These are phyloP conservation scores for Omphalea diandra DNA, from an alignment of 441 rosid genomes.

Conservation along the genomic window DNA sequence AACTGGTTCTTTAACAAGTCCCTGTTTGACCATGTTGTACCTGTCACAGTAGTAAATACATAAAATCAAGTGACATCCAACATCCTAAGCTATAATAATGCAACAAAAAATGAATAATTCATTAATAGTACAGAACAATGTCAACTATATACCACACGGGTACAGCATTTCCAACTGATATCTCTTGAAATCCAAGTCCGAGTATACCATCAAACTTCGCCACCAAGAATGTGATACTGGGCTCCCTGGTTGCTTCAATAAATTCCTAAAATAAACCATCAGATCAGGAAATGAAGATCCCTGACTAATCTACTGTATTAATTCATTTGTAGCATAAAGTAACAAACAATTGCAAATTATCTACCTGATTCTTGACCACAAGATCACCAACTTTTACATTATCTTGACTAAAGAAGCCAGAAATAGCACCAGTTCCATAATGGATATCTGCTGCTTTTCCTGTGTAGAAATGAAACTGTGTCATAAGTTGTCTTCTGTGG, in stretches of 20 bases:
- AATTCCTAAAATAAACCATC: slow-evolving; percentile 49
- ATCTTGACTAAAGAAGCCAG: slow-evolving; percentile 79
- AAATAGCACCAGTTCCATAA: slow-evolving; percentile 83
- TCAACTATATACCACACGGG: slow-evolving; percentile 60
- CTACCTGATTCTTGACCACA: slow-evolving; percentile 76
- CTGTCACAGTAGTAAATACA: slow-evolving; percentile 32
- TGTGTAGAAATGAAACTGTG: slow-evolving; percentile 19
- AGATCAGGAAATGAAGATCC: background rate
- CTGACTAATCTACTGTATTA: background rate
- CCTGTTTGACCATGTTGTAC: slow-evolving; percentile 89
- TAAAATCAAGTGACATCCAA: slow-evolving; percentile 1
- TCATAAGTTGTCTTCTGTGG: slow-evolving; percentile 5
- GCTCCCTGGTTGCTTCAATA: slow-evolving; percentile 82
- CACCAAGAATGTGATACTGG: slow-evolving; percentile 62
- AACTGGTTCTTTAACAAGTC: slow-evolving; percentile 59
- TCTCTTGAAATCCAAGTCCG: slow-evolving; percentile 90
- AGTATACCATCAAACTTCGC: slow-evolving; percentile 90
- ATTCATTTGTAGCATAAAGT: slow-evolving; percentile 2
- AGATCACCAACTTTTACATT: slow-evolving; percentile 66
- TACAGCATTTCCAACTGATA: slow-evolving; percentile 71
- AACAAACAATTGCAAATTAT: slow-evolving; percentile 29
- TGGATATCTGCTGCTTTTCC: slow-evolving; percentile 72
- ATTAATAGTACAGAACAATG: background rate
- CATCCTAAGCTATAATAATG: background rate
- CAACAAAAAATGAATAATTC: slow-evolving; percentile 4